A percentile compares a stretch with the other conserved stretches of the same genome.
Evolutionary conservation across 192 early-diverging fungal genomes (phyloP).

Genomic region (Mortierella hygrophila): DNA sequence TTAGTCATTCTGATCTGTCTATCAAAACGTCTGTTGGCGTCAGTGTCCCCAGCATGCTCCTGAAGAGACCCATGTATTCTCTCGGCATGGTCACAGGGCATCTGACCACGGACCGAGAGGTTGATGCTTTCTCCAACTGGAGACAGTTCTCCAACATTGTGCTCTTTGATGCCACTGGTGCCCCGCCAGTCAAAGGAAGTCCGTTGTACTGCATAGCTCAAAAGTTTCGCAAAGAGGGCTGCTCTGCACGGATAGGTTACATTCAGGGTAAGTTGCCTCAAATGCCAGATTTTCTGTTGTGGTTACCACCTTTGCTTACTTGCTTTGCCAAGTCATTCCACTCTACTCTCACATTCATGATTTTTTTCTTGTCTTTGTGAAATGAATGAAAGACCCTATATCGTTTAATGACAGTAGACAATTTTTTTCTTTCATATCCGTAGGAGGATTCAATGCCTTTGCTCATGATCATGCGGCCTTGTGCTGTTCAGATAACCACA

Average conservation of each 20-base stretch:
- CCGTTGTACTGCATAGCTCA: slow-evolving; percentile 65
- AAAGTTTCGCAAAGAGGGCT: slow-evolving; percentile 72
- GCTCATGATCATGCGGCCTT: slow-evolving; percentile 31
- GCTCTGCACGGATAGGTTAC: slow-evolving; percentile 54
- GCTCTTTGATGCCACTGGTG: slow-evolving; percentile 73
- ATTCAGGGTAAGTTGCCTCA: slow-evolving; percentile 54
- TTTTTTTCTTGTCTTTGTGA: no score
- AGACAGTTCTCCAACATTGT: slow-evolving; percentile 68
- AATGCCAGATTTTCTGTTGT: neutral
- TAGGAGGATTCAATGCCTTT: slow-evolving; percentile 67
- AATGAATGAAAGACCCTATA: no score
- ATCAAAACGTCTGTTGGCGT: slow-evolving; percentile 75
- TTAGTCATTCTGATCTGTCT: slow-evolving; percentile 62
- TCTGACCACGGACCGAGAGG: slow-evolving; percentile 64
- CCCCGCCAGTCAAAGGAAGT: slow-evolving; percentile 60
- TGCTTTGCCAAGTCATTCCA: neutral
- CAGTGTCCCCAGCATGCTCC: slow-evolving; percentile 77
- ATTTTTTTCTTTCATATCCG: neutral
- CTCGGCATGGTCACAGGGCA: slow-evolving; percentile 72
- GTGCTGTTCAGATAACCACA: slow-evolving; percentile 29
- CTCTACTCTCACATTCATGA: neutral
- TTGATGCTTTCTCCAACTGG: slow-evolving; percentile 63
- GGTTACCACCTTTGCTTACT: neutral
- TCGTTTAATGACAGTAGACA: neutral
- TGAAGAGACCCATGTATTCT: slow-evolving; percentile 76